Evolutionary conservation across 805 yeast genomes (phyloP).

Genomic region (Nakazawaea ernobii): DNA sequence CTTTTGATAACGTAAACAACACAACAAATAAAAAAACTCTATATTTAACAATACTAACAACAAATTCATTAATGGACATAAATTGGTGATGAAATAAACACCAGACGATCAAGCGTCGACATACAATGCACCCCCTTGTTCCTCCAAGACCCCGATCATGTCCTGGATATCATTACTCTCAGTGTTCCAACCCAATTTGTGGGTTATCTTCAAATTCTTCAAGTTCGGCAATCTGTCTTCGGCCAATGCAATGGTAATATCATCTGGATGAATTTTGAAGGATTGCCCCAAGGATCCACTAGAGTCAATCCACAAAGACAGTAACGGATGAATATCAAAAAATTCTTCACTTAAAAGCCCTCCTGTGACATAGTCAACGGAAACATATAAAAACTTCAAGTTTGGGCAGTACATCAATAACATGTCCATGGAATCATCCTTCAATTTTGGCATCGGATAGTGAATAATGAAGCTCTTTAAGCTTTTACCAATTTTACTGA

Average conservation of each 20-base stretch:
- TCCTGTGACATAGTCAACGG: conserved; percentile 72
- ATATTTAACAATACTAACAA: conserved; percentile 13
- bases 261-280: conserved; percentile 80
- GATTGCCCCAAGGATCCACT: conserved; percentile 85
- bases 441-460: conserved; percentile 85
- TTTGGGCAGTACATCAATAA: conserved; percentile 76
- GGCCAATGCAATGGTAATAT: conserved; percentile 74
- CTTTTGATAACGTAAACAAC: neutral
- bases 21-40: neutral
- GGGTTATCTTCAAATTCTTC: conserved; percentile 58
- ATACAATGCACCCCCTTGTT: conserved; percentile 72
- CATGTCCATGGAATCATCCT: conserved; percentile 64
- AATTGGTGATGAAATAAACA: conserved; percentile 21
- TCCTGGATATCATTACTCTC: conserved; percentile 54
- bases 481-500: conserved; percentile 60
- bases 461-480: conserved; percentile 59
- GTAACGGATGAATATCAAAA: conserved; percentile 42
- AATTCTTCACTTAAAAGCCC: conserved; percentile 35
- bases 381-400: conserved; percentile 52
- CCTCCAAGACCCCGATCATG: conserved; percentile 64
- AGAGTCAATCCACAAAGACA: conserved; percentile 65
- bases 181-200: conserved; percentile 83
- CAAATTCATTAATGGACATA: neutral
- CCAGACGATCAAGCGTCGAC: conserved; percentile 32
- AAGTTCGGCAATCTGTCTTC: conserved; percentile 73